Conservation (phyloP, 2,329 filamentous ascomycete genomes). For the Pseudogymnoascus pannorum region DNA sequence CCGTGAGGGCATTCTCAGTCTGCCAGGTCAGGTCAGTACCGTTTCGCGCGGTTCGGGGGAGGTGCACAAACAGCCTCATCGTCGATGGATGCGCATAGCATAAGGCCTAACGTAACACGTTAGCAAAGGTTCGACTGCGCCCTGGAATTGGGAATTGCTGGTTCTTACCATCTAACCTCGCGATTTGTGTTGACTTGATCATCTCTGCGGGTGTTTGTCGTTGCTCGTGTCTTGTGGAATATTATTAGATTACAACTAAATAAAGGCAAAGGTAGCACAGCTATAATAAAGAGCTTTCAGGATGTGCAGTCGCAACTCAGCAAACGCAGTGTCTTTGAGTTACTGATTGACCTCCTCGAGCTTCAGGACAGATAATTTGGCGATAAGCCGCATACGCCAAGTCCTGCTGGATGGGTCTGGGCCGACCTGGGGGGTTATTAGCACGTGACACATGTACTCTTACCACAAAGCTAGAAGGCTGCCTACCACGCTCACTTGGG, state of each 20-base stretch:
- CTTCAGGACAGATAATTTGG: slow-evolving; percentile 10
- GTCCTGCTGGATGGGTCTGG: background rate
- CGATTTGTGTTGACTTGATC: slow-evolving; percentile 92
- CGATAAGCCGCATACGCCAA: background rate
- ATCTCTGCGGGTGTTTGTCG: slow-evolving; percentile 18
- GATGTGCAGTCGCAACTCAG: slow-evolving; percentile 12
- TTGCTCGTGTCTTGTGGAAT: background rate
- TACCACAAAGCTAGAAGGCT: background rate
- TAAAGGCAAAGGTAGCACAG: background rate
- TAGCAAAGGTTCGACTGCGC: background rate
- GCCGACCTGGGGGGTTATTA: slow-evolving; percentile 7
- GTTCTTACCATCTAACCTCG: slow-evolving; percentile 72
- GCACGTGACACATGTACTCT: background rate
- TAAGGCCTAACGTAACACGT: slow-evolving; percentile 60
- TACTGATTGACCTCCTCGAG: background rate
- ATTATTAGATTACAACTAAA: background rate
- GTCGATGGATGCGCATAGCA: slow-evolving; percentile 91
- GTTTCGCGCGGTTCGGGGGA: background rate
- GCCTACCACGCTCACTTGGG: background rate
- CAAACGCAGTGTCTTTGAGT: slow-evolving; percentile 4
- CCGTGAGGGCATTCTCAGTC: slow-evolving; percentile 68
- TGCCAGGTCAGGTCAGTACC: slow-evolving; percentile 22
- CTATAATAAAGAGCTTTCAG: background rate
- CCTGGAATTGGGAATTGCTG: background rate
- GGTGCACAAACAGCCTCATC: slow-evolving; percentile 60